A percentile compares a stretch with the other conserved stretches of the same genome.
These are phyloP conservation scores for Boletus rubroflammeus DNA, from an alignment of 768 basidiomycete genomes.

Conservation along the genomic window DNA sequence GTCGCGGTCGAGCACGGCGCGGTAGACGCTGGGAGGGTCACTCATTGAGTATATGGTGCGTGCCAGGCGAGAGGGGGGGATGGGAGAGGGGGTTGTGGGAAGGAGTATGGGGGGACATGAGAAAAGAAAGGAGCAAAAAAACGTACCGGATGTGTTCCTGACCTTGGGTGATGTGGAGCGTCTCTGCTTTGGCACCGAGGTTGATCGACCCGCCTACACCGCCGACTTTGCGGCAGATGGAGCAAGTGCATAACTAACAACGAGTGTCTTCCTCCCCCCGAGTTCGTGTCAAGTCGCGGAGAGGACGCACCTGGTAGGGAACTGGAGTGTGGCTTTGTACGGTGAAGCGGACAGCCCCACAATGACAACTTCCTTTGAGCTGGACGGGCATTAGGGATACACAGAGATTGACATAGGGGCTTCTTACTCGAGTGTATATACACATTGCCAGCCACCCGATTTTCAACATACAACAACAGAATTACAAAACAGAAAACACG, in stretches of 20 bases:
- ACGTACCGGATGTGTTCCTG: slow-evolving; percentile 51
- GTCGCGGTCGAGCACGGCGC: slow-evolving; percentile 56
- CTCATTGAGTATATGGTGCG: background rate
- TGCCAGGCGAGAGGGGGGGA: background rate
- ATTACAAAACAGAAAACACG: background rate
- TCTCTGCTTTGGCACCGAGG: slow-evolving; percentile 52
- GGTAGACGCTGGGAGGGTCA: slow-evolving; percentile 46
- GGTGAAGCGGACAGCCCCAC: slow-evolving; percentile 33
- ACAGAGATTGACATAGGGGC: background rate
- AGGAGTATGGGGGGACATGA: background rate
- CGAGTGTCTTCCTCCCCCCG: background rate
- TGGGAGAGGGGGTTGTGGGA: background rate
- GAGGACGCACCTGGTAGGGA: slow-evolving; percentile 52
- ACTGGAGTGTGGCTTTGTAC: slow-evolving; percentile 50
- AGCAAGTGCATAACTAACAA: slow-evolving; percentile 56
- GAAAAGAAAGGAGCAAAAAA: too few relatives aligned
- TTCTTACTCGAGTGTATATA: background rate
- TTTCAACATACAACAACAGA: background rate
- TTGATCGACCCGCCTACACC: slow-evolving; percentile 64
- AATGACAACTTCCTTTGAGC: slow-evolving; percentile 40
- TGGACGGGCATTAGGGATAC: slow-evolving; percentile 44
- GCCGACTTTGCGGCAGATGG: slow-evolving; percentile 69
- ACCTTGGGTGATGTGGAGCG: slow-evolving; percentile 49
- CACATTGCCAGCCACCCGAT: background rate
- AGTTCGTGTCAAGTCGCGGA: too few relatives aligned